These are phyloP conservation scores for Thermothielavioides terrestris DNA, from an alignment of 495 filamentous ascomycete species.

Conservation along the genomic window DNA sequence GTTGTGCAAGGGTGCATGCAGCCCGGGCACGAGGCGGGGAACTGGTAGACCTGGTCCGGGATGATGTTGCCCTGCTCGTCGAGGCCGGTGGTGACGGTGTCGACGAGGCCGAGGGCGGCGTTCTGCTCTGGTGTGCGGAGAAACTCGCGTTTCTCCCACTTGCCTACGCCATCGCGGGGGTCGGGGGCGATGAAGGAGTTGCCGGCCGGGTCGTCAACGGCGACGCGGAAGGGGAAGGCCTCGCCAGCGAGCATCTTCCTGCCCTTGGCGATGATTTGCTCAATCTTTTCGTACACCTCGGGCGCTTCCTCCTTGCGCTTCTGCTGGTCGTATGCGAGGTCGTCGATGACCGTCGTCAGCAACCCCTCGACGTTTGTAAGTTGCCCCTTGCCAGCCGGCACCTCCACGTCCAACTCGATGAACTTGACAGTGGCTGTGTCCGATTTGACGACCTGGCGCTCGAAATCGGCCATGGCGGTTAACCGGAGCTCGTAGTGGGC, in stretches of 20 bases:
- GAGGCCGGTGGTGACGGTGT: conserved; percentile 26
- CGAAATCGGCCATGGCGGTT: conserved; percentile 59
- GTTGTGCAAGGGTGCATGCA: conserved; percentile 74
- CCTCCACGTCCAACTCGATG: conserved; percentile 80
- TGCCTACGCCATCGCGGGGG: conserved; percentile 60
- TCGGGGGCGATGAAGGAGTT: conserved; percentile 96
- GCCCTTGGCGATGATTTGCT: conserved; percentile 59
- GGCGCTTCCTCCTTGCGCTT: conserved; percentile 62
- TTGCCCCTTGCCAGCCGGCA: conserved; percentile 79
- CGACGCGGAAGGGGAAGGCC: conserved; percentile 78
- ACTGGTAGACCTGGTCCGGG: conserved; percentile 79
- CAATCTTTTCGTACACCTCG: conserved; percentile 67
- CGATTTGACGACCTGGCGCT: conserved; percentile 83
- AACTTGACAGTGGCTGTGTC: conserved; percentile 76
- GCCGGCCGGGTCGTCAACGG: conserved; percentile 83
- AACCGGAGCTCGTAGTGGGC: conserved; percentile 68
- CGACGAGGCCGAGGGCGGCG: conserved; percentile 58
- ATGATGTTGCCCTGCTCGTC: conserved; percentile 67
- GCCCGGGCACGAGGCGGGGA: conserved; percentile 84
- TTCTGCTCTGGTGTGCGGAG: conserved; percentile 78
- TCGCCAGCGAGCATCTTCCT: conserved; percentile 63
- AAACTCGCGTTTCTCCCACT: conserved; percentile 78
- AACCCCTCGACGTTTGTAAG: conserved; percentile 89
- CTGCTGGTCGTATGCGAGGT: conserved; percentile 66
- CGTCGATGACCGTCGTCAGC: conserved; percentile 62